Evolutionary conservation across 2,329 filamentous ascomycete genomes (phyloP), one percentile per base, ranked within the genome.

Genomic region (Trichoderma gracile): DNA sequence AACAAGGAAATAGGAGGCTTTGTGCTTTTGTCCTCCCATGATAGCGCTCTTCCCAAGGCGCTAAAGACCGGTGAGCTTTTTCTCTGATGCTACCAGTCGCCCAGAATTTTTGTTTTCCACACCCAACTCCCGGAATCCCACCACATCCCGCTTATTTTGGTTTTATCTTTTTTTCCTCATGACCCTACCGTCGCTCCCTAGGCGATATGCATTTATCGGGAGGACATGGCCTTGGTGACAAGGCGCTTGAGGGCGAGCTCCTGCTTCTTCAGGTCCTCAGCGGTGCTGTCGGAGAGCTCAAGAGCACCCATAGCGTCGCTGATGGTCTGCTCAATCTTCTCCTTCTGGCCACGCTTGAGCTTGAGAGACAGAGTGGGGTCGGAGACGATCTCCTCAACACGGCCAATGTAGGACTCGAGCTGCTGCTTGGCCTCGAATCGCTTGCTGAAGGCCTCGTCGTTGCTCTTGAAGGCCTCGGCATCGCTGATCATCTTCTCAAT

Each of bases 221-320:
- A 93, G 70, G 92, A 89, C 92, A 96, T 96, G 74, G 91, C 93
- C 90, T 98, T 99, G 82, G 95, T 99, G 74, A 99, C 93, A 73
- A 96, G 87, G 76, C 95, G 87, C 92, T 98, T 99, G 70, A 99
- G 87, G 67, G 93, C 93, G 71, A 99, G 85, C 86, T 99, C 95
- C 89, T 97, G 96, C 92, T 98, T 98, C 92, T 96, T 98, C 73
- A 99, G 85, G 78, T 99, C 95, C 73, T 99, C 96, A 67, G 93
- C 91, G 68, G 83, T 82, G 65, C 92, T 91, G 73, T 99, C 96
- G 81, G 94, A 91, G 76, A 99, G 84, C 88, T 99, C 95, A 69
- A 99, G 91, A 82, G 96, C 90, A 70, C 88, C 91, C 95, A 99
- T 98, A 73, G 95, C 95, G 75, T 99, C 95, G 80, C 90, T 94